Evolutionary conservation across 2,329 filamentous ascomycete genomes (phyloP).

Genomic region (Penicillium thymicola): DNA sequence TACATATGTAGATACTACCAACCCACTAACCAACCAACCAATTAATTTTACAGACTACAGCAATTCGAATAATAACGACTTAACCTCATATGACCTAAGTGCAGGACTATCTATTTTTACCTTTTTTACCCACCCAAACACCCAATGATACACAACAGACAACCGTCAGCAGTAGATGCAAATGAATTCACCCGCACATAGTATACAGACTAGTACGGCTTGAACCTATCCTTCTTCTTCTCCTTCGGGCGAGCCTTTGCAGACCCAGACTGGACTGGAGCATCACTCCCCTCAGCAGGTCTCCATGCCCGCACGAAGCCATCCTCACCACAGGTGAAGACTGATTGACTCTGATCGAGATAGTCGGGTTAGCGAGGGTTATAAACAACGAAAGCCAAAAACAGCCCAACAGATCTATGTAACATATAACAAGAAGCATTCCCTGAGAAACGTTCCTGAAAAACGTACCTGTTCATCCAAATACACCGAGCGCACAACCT

Average conservation of each 20-base stretch:
- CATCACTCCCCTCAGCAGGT: constrained; percentile 20
- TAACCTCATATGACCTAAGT: background rate
- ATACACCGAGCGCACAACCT: constrained; percentile 47
- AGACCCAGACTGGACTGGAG: constrained; percentile 14
- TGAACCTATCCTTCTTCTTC: constrained; percentile 39
- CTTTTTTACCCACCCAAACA: constrained; percentile 3
- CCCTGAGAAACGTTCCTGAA: constrained; percentile 14
- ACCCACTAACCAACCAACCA: background rate
- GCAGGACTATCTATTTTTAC: constrained; percentile 14
- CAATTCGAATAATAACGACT: background rate
- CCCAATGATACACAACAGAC: constrained; percentile 18
- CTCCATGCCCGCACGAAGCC: constrained; percentile 43
- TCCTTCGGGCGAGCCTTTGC: constrained; percentile 31
- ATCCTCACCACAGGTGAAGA: constrained; percentile 48
- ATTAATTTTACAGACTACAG: background rate
- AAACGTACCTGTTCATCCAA: constrained; percentile 43
- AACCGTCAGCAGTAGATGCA: background rate
- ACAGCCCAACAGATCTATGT: background rate
- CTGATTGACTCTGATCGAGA: constrained; percentile 31
- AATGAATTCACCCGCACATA: constrained; percentile 3
- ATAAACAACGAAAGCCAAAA: background rate
- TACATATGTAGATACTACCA: background rate
- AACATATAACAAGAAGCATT: background rate
- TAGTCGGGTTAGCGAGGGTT: background rate
- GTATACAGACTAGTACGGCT: constrained; percentile 33